Conservation (phyloP, 345 rosid species). For the Murraya paniculata region DNA sequence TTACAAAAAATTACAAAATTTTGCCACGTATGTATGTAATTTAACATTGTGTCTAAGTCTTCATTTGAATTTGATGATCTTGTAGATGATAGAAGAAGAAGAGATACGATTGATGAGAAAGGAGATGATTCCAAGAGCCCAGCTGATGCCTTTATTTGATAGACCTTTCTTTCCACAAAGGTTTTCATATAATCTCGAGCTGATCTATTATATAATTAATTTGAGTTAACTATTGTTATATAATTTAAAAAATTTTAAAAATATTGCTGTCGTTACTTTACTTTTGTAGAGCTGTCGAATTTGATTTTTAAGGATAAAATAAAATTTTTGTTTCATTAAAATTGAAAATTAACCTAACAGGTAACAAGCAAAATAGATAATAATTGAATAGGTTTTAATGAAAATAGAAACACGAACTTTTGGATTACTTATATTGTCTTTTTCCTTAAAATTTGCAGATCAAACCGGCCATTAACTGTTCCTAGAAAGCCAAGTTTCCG, state of each 20-base stretch:
- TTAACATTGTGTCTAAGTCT: neutral
- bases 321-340: no score
- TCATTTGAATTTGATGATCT: neutral
- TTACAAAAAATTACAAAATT: no score
- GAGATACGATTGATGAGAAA: conserved; percentile 67
- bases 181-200: conserved; percentile 5
- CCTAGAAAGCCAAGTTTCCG: conserved; percentile 73
- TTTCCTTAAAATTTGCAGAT: conserved; percentile 36
- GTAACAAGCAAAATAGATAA: no score
- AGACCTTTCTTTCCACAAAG: conserved; percentile 84
- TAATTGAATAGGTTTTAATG: neutral
- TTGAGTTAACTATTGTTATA: neutral
- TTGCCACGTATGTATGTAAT: neutral
- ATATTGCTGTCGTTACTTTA: neutral
- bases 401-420: no score
- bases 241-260: neutral
- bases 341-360: no score
- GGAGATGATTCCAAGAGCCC: conserved; percentile 87
- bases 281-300: no score
- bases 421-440: no score
- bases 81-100: conserved; percentile 75
- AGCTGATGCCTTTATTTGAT: conserved; percentile 77
- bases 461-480: conserved; percentile 64
- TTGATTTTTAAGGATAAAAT: no score
- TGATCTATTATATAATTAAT: no score